Base-by-base conservation (phyloP, 176 grass and related monocot genomes). In the Hyparrhenia diplandra region DNA sequence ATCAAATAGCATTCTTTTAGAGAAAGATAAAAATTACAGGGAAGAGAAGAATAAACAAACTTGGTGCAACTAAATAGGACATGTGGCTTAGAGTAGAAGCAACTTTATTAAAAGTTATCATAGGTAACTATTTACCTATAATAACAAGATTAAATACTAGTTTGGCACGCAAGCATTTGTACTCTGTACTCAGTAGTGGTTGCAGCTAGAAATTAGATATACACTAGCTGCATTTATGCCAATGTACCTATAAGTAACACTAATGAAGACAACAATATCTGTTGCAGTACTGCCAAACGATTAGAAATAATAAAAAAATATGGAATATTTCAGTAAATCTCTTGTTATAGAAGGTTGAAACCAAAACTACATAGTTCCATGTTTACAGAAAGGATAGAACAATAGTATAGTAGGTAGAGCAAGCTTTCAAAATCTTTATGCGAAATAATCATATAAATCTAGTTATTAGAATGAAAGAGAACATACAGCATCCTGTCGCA, bases 401-500 rank as follows among this genome's bases (percentile, higher is more conserved):
- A 13, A 14, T 27, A 43, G 2, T 2, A 5, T 62, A 32, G 23
- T 75, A 18, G 49, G 37, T 31, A 57, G 20, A 21, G 27, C 72
- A 41, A 69, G 52, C 11, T 81, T 47, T 39, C 17, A 27, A 76
- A 61, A 62, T 30, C n/a, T 57, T 73, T 28, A 78, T 64, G 79
- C 9, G 21, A 42, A 66, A 83, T 66, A 34, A 61, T 82, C 40
- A 6, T 27, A 25, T 54, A 65, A 42, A 67, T 23, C 47, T 37
- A 49, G 54, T 57, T 30, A 57, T 70, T 67, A 80, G 79, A 73
- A 73, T 68, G 31, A 70, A 86, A 71, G 46, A 78, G 63, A 89
- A 88, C 85, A 77, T 90, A 97, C 94, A 81, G 92, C 94, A 92
- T 97, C 94, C 82, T 97, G 94, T 41, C 94, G 87, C 60, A 97